phyloP scores from a whole-genome alignment of 345 rosid genomes.

The Corymbia maculata region DNA sequence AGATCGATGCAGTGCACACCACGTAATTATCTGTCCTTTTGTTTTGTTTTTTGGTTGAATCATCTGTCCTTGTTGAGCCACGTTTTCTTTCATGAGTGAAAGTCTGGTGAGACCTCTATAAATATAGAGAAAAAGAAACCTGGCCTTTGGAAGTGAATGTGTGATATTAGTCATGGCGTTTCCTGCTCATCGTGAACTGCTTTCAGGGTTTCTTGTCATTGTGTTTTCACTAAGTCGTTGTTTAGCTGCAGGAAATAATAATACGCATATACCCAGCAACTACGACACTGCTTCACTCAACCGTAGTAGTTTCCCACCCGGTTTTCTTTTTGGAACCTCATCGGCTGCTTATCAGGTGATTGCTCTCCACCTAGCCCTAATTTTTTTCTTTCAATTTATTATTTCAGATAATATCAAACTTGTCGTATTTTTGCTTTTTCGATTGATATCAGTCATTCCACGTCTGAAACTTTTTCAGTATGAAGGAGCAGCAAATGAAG shows the following conservation, averaged over 20 bases:
- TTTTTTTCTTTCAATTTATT: neutral
- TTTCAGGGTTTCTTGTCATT: neutral
- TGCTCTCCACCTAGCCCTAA: neutral
- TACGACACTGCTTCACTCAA: neutral
- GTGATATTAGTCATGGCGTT: neutral
- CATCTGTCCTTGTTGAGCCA: neutral
- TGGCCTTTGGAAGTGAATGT: neutral
- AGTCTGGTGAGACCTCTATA: neutral
- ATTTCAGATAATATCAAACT: neutral
- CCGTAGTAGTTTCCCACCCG: constrained; percentile 9
- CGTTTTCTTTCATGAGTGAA: neutral
- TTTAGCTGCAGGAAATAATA: neutral
- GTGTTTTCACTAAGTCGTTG: neutral
- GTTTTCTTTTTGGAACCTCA: constrained; percentile 17
- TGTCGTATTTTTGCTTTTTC: neutral
- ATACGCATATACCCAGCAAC: neutral
- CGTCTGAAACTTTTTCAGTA: neutral
- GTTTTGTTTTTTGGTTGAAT: neutral
- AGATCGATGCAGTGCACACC: neutral
- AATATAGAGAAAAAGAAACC: neutral
- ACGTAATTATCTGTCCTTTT: neutral
- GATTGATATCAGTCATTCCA: neutral
- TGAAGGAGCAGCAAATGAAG: constrained; percentile 25
- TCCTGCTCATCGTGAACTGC: neutral
- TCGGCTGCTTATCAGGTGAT: constrained; percentile 21